Conservation (phyloP, 202 grass and related monocot species). For the Carex arenaria region DNA sequence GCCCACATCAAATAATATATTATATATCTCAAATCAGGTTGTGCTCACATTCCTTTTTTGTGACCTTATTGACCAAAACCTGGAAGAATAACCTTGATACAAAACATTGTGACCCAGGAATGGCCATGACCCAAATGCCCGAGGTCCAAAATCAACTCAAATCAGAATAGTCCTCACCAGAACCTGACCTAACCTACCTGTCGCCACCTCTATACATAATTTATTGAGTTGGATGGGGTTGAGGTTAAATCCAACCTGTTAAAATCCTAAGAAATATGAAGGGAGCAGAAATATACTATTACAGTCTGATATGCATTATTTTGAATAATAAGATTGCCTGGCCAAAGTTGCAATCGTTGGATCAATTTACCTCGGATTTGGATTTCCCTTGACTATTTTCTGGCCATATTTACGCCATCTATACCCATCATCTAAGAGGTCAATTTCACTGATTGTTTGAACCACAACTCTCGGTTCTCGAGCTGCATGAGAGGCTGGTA, state of each 20-base stretch:
- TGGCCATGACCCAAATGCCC: not conserved
- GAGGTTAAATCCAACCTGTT: not conserved
- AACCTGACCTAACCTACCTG: not conserved
- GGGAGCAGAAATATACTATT: not conserved
- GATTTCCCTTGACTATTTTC: conserved; percentile 92
- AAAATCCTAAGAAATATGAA: not conserved
- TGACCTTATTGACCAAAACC: not conserved
- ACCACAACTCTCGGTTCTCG: conserved; percentile 66
- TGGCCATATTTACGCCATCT: conserved; percentile 93
- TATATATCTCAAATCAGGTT: not conserved
- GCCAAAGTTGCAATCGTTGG: not conserved
- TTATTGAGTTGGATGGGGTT: not conserved
- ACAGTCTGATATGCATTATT: not conserved
- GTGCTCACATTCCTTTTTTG: not conserved
- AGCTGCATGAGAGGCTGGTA: conserved; percentile 2
- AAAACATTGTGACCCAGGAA: not conserved
- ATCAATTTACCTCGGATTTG: conserved; percentile 48
- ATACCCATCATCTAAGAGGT: conserved; percentile 89
- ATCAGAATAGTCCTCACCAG: not conserved
- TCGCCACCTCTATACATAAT: not conserved
- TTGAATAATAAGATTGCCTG: not conserved
- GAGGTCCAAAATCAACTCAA: not conserved
- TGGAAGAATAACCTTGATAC: not conserved
- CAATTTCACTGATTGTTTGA: conserved; percentile 72
- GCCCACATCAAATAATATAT: not conserved